A percentile compares a stretch with the other conserved stretches of the same genome.
These are phyloP conservation scores for Dryas alaskensis DNA, from an alignment of 306 rosid genomes.

Conservation along the genomic window DNA sequence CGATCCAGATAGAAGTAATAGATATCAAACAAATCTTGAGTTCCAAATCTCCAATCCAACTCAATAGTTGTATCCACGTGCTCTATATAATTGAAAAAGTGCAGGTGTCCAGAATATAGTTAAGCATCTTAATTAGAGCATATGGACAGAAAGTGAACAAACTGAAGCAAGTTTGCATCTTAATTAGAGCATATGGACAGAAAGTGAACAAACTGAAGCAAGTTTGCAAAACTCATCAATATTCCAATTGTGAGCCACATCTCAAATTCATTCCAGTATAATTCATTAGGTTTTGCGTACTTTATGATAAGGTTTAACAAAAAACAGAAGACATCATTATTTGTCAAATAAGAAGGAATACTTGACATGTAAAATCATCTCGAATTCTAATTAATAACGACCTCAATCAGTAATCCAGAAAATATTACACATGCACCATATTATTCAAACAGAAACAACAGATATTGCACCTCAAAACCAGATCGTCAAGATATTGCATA, in stretches of 20 bases:
- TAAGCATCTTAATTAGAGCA: neutral
- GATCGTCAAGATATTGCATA: constrained; percentile 30
- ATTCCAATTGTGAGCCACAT: neutral
- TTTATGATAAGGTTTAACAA: neutral
- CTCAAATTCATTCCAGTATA: neutral
- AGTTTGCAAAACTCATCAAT: neutral
- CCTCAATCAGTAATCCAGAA: neutral
- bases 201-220: neutral
- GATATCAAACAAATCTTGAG: too few relatives aligned
- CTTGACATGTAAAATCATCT: neutral
- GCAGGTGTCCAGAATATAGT: neutral
- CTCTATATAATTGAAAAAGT: neutral
- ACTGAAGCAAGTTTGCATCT: neutral
- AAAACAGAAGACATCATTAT: neutral
- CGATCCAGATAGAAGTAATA: too few relatives aligned
- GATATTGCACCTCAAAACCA: neutral
- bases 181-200: neutral
- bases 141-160: neutral
- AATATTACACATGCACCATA: neutral
- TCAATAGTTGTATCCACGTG: neutral
- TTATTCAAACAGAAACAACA: neutral
- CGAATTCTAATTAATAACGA: neutral
- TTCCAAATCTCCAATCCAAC: too few relatives aligned
- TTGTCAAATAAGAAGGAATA: neutral
- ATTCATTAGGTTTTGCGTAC: neutral